A percentile compares a stretch with the other conserved stretches of the same genome.
These are phyloP conservation scores for Vachellia collinsii DNA, from an alignment of 306 rosid genomes.

Conservation along the genomic window DNA sequence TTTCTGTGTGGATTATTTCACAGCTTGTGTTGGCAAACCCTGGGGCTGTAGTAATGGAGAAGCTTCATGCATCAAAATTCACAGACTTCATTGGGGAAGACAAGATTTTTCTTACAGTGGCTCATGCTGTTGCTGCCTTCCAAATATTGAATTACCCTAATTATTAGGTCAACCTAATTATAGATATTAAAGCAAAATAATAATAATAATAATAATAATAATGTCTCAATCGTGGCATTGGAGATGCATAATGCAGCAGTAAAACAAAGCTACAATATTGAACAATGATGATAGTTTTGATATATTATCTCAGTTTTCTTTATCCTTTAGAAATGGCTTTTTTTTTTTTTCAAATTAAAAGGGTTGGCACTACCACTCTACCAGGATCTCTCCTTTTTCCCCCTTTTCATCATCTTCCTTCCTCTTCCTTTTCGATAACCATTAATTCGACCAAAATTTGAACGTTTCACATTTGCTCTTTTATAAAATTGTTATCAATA, in stretches of 20 bases:
- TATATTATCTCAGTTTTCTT: not conserved
- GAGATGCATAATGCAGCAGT: not conserved
- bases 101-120: conserved; percentile 69
- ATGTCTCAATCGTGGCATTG: not conserved
- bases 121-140: conserved; percentile 60
- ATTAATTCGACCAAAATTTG: too few relatives aligned
- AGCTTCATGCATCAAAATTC: conserved; percentile 65
- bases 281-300: not conserved
- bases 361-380: too few relatives aligned
- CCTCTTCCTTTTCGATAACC: too few relatives aligned
- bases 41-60: conserved; percentile 75
- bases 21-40: conserved; percentile 84
- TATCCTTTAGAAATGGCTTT: not conserved
- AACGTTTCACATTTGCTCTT: too few relatives aligned
- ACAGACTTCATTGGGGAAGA: conserved; percentile 56
- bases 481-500: too few relatives aligned
- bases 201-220: too few relatives aligned
- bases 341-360: not conserved
- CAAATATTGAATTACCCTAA: conserved; percentile 29
- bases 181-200: not conserved
- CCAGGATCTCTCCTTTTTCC: too few relatives aligned
- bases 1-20: not conserved
- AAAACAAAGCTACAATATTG: not conserved
- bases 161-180: not conserved
- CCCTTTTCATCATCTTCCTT: too few relatives aligned